Evolutionary conservation across 2,329 filamentous ascomycete genomes (phyloP).

Genomic region (Fusarium nygamai): DNA sequence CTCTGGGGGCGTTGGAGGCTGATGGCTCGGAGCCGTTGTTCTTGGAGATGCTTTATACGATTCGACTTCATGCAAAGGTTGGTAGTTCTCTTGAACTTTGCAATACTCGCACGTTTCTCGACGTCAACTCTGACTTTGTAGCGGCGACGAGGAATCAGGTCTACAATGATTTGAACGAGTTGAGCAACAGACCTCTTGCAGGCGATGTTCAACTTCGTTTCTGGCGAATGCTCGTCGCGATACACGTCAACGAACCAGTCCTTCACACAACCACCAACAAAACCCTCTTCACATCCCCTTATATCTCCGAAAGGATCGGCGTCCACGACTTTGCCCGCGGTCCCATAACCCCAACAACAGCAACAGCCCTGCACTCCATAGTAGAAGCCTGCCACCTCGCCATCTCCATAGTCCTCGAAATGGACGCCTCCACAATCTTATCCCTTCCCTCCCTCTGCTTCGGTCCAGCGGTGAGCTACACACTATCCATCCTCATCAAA

Average conservation of each 20-base stretch:
- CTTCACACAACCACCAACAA: constrained; percentile 27
- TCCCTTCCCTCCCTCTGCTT: constrained; percentile 25
- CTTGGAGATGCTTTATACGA: constrained; percentile 12
- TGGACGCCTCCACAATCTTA: constrained; percentile 7
- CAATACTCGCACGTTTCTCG: background rate
- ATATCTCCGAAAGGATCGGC: constrained; percentile 18
- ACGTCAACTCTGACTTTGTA: background rate
- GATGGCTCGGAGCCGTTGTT: background rate
- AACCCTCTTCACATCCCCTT: constrained; percentile 16
- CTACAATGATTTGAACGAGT: background rate
- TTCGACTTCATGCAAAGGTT: constrained; percentile 10
- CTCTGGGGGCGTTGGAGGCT: constrained; percentile 2
- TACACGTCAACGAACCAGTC: constrained; percentile 17
- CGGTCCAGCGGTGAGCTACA: constrained; percentile 24
- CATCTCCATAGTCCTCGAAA: constrained; percentile 12
- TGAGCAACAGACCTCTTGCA: constrained; percentile 13
- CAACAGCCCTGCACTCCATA: constrained; percentile 5
- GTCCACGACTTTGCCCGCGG: constrained; percentile 17
- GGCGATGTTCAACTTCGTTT: constrained; percentile 10
- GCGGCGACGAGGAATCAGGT: background rate
- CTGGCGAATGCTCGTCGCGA: constrained; percentile 16
- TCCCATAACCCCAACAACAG: background rate
- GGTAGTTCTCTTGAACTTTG: constrained; percentile 3
- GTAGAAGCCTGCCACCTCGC: constrained; percentile 26
- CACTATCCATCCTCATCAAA: constrained; percentile 30